Evolutionary conservation across 371 early-diverging fungal genomes (phyloP).

Genomic region (Coemansia sp.): DNA sequence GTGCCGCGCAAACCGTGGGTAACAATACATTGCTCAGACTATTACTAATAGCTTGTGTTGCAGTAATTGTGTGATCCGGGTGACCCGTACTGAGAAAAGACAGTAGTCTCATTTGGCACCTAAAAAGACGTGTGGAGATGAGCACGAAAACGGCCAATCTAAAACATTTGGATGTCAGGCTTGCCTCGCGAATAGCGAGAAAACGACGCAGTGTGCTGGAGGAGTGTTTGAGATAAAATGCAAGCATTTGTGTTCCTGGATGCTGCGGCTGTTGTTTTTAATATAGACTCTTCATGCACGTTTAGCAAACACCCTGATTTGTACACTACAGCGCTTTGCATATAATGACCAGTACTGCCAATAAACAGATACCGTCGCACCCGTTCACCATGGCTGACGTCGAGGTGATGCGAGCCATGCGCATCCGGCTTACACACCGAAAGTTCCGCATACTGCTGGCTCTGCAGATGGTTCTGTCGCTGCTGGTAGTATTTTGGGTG

Average conservation of each 20-base stretch:
- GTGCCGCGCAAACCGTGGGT: neutral
- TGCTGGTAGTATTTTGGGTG: slow-evolving; percentile 32
- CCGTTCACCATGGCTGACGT: slow-evolving; percentile 47
- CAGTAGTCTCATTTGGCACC: neutral
- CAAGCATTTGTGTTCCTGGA: neutral
- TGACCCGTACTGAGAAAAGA: neutral
- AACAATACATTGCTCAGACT: neutral
- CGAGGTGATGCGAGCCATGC: slow-evolving; percentile 49
- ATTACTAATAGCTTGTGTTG: neutral
- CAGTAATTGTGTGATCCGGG: slow-evolving; percentile 8
- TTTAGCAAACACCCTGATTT: neutral
- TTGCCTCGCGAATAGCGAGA: neutral
- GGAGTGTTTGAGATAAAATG: neutral
- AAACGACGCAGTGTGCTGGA: neutral
- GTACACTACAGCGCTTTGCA: neutral
- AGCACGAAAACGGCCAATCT: neutral
- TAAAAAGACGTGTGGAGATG: neutral
- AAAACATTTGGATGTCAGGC: neutral
- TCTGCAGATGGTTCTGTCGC: slow-evolving; percentile 22
- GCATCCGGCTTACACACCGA: slow-evolving; percentile 42
- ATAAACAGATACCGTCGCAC: slow-evolving; percentile 31
- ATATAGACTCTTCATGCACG: neutral
- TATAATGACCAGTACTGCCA: slow-evolving; percentile 1
- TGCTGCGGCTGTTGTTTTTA: neutral
- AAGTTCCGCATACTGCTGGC: slow-evolving; percentile 37